Percentiles rank a stretch among this genome's conserved stretches.
These are phyloP conservation scores for Chlorella vulgaris DNA, from an alignment of 139 green algal species.

Conservation along the genomic window DNA sequence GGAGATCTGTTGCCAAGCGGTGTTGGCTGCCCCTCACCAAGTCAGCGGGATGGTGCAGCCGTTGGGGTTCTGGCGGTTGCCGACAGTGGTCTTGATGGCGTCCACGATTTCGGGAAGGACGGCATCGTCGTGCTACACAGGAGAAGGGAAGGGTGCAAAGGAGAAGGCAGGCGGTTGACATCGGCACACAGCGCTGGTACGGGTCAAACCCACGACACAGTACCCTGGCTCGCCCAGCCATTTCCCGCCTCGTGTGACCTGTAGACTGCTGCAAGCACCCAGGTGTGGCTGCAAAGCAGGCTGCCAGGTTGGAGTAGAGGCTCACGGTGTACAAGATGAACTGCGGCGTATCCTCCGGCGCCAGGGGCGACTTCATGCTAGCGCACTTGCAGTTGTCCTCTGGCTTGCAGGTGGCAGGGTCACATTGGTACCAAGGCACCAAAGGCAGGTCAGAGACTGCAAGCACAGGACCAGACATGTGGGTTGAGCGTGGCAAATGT, in stretches of 20 bases:
- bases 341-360: conserved; percentile 15
- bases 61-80: conserved; percentile 24
- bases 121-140: conserved; percentile 25
- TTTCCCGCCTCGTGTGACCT: too few relatives aligned
- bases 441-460: conserved; percentile 26
- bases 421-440: conserved; percentile 9
- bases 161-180: too few relatives aligned
- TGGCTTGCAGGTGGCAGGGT: conserved; percentile 21
- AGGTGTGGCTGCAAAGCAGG: neutral
- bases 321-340: conserved; percentile 32
- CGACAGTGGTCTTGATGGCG: neutral
- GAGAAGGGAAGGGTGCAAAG: neutral
- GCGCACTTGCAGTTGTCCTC: conserved; percentile 27
- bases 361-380: neutral
- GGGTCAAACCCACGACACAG: too few relatives aligned
- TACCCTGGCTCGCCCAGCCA: too few relatives aligned
- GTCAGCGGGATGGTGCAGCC: conserved; percentile 27
- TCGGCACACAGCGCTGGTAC: too few relatives aligned
- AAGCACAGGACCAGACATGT: neutral
- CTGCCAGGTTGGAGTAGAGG: neutral
- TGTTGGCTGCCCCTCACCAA: conserved; percentile 16
- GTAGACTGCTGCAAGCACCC: too few relatives aligned
- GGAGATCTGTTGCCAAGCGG: neutral
- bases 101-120: conserved; percentile 12
- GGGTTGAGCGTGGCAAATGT: too few relatives aligned